A percentile compares a stretch with the other conserved stretches of the same genome.
Evolutionary conservation across 345 rosid species (phyloP).

Genomic region (Murraya koenigii): DNA sequence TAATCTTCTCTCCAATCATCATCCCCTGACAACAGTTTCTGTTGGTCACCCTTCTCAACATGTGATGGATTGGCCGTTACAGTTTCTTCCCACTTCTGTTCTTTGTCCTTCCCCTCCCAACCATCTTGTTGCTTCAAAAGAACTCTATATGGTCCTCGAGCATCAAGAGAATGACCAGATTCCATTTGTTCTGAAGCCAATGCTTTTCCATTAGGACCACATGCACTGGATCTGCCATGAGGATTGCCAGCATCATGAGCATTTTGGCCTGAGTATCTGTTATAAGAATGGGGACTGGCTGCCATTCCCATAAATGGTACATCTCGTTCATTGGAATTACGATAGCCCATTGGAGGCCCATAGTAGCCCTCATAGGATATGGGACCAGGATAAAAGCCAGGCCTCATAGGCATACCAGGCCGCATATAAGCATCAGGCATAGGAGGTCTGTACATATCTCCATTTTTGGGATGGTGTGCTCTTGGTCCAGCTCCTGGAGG

Average conservation of each 20-base stretch:
- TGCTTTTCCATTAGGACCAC: constrained; percentile 44
- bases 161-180: constrained; percentile 52
- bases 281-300: constrained; percentile 54
- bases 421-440: constrained; percentile 70
- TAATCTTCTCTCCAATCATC: constrained; percentile 43
- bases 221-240: constrained; percentile 54
- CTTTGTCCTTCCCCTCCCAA: constrained; percentile 56
- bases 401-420: constrained; percentile 85
- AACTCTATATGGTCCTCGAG: constrained; percentile 61
- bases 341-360: constrained; percentile 84
- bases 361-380: constrained; percentile 71
- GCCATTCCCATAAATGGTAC: constrained; percentile 69
- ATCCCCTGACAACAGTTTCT: constrained; percentile 42
- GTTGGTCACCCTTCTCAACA: constrained; percentile 40
- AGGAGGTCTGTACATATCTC: constrained; percentile 76
- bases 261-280: constrained; percentile 51
- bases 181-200: constrained; percentile 50
- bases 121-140: constrained; percentile 75
- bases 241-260: constrained; percentile 47
- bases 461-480: constrained; percentile 65
- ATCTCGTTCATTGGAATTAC: constrained; percentile 68
- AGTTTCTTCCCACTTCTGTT: constrained; percentile 47
- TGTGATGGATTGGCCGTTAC: constrained; percentile 23
- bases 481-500: constrained; percentile 69
- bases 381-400: constrained; percentile 82